Base-by-base conservation (phyloP, 2,329 filamentous ascomycete species). In the Pseudocercospora musae region DNA sequence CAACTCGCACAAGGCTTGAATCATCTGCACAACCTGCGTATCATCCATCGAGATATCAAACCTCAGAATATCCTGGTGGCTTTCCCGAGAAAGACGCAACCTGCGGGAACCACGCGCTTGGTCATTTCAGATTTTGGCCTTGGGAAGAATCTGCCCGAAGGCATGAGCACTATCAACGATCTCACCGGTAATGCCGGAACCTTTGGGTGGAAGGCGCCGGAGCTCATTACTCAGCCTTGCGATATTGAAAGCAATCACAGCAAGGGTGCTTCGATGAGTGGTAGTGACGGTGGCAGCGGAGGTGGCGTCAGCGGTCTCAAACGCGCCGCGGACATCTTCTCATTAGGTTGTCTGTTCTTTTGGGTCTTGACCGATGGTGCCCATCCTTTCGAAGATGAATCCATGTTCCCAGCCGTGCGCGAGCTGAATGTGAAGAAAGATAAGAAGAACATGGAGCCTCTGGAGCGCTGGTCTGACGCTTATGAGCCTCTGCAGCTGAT, bases 401-500 rank as follows among this genome's bases (percentile, higher is more conserved):
- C 95, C 73, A 88, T 92, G 55, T 98, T 95, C 81, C 96, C 96
- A 86, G 87, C 79, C 59, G 77, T 82, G 37, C 79, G 95, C 57
- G 95, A 99, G 77, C 90, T 96, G 71, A 98, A 99, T 76, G 98
- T 99, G 71, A 92, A 96, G 71, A 96, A 96, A 75, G 91, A 91
- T 67, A 88, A 89, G 62, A 87, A 91, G 61, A 82, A 86, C 0
- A 83, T 98, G 2, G 70, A 70, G 27, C 71, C 71, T 37, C 66
- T 77, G 2, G 69, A 69, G 25, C 69, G 70, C 15, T 93, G 93
- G 23, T 89, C 94, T 68, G 92, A 92, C 69, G 88, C 91, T 0
- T 89, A 87, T 69, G 95, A 98, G 75, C 94, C 95, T 0, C 88
- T 91, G 73, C 90, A 96, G 71, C 82, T 99, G 18, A 92, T 99